Percentiles rank a stretch among this genome's conserved stretches.
Evolutionary conservation across 2,329 filamentous ascomycete species (phyloP).

Genomic region (Trichoderma atroviride): DNA sequence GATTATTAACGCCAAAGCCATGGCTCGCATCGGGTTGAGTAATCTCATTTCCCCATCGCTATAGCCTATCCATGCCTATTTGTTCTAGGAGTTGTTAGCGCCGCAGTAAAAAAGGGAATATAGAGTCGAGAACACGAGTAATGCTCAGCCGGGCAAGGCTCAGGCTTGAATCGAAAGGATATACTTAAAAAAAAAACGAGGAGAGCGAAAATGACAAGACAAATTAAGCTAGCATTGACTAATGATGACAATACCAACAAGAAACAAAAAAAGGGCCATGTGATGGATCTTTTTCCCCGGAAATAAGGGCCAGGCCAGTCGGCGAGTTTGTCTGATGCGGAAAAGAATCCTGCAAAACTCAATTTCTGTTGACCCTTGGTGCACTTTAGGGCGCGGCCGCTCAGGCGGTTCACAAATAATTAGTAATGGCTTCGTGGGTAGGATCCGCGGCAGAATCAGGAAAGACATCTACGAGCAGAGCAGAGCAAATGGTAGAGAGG

Average conservation of each 20-base stretch:
- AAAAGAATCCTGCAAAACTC: not conserved
- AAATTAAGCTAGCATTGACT: not conserved
- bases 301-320: not conserved
- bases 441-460: not conserved
- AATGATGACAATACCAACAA: not conserved
- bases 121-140: not conserved
- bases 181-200: not conserved
- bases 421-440: not conserved
- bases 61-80: not conserved
- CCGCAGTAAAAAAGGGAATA: not conserved
- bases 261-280: not conserved
- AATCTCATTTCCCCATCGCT: not conserved
- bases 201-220: not conserved
- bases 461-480: not conserved
- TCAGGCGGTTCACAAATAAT: not conserved
- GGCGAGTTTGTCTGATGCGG: not conserved
- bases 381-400: not conserved
- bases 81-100: conserved; percentile 5
- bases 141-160: not conserved
- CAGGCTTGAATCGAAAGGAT: not conserved
- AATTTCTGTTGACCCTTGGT: not conserved
- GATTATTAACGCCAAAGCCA: not conserved
- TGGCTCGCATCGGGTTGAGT: not conserved
- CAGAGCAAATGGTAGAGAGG: not conserved
- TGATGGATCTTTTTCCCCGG: not conserved